A percentile compares a stretch with the other conserved stretches of the same genome.
These are phyloP conservation scores for Beauveria pseudobassiana DNA, from an alignment of 2,329 filamentous ascomycete species.

Conservation along the genomic window DNA sequence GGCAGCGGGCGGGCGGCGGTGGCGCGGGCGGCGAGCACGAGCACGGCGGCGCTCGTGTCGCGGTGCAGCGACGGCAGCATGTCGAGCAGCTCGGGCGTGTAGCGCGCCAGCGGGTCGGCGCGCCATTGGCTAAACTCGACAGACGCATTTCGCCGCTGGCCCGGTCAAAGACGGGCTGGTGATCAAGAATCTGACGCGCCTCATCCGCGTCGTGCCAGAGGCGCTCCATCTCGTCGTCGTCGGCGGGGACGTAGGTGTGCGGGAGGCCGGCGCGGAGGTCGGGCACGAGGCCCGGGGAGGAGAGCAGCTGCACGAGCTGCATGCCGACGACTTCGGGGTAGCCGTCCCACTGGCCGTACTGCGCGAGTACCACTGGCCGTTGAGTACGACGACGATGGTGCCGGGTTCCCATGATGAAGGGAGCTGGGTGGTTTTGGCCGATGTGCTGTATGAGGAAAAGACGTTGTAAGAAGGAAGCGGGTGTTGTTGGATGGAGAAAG, in stretches of 20 bases:
- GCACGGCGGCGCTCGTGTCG: neutral
- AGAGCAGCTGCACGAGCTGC: neutral
- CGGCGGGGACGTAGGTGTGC: conserved; percentile 5
- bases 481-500: neutral
- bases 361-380: conserved; percentile 1
- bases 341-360: conserved; percentile 9
- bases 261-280: neutral
- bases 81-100: conserved; percentile 6
- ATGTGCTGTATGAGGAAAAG: neutral
- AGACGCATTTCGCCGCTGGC: neutral
- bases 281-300: neutral
- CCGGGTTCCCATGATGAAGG: conserved; percentile 2
- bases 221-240: neutral
- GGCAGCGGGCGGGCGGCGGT: neutral
- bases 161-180: neutral
- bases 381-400: conserved; percentile 8
- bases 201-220: neutral
- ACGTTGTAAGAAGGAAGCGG: neutral
- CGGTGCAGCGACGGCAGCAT: neutral
- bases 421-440: neutral
- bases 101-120: neutral
- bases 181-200: neutral
- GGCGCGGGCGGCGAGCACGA: conserved; percentile 1
- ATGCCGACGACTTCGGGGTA: neutral
- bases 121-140: neutral